Conservation (phyloP, 1,284 basidiomycete species). For the Austroboletus niveus region DNA sequence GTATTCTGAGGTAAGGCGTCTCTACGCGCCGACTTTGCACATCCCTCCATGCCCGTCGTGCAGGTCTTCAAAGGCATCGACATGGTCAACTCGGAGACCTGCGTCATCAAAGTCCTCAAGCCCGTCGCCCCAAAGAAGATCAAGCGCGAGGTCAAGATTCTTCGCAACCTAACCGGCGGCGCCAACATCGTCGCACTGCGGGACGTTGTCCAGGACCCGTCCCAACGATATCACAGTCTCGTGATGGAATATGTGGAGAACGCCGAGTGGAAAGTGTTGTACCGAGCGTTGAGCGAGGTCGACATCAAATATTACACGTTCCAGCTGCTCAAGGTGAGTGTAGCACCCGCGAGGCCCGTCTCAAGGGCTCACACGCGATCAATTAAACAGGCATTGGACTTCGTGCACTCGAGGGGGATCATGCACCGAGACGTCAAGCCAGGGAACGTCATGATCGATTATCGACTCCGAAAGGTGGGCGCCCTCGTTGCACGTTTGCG, state of each 20-base stretch:
- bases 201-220: conserved; percentile 80
- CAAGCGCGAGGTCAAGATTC: conserved; percentile 90
- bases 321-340: conserved; percentile 73
- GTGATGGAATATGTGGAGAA: conserved; percentile 86
- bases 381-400: conserved; percentile 68
- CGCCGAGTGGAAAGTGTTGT: conserved; percentile 82
- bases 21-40: not conserved
- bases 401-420: conserved; percentile 85
- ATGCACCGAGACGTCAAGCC: conserved; percentile 94
- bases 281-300: conserved; percentile 70
- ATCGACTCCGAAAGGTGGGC: conserved; percentile 70
- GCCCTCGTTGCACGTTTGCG: not conserved
- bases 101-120: conserved; percentile 89
- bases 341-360: not conserved
- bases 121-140: conserved; percentile 93
- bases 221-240: conserved; percentile 78
- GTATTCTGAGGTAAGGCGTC: conserved; percentile 63
- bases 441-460: conserved; percentile 90
- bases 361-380: not conserved
- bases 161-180: conserved; percentile 84
- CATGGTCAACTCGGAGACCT: conserved; percentile 74
- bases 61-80: conserved; percentile 87
- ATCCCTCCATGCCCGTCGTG: not conserved
- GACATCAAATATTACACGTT: conserved; percentile 86
- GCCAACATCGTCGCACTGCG: conserved; percentile 82